Conservation (phyloP, 2,329 filamentous ascomycete genomes). For the Fusarium sp. region DNA sequence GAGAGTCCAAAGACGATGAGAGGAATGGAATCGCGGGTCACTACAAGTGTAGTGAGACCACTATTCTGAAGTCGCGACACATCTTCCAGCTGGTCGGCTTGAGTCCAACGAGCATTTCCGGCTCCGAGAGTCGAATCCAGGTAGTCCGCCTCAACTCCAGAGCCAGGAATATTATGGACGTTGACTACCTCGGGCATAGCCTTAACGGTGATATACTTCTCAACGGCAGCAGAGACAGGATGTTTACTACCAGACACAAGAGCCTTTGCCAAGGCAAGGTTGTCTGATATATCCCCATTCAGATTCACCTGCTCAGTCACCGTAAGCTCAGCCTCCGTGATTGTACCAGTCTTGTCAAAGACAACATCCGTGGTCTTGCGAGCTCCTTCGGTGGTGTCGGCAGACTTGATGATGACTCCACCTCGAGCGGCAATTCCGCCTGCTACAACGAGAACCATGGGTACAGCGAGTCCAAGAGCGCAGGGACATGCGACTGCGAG, state of each 20-base stretch:
- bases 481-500: slow-evolving; percentile 74
- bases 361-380: slow-evolving; percentile 68
- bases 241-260: slow-evolving; percentile 7
- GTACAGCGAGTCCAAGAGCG: slow-evolving; percentile 72
- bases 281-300: background rate
- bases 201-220: background rate
- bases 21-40: background rate
- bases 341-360: slow-evolving; percentile 75
- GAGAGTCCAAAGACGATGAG: slow-evolving; percentile 8
- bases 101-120: slow-evolving; percentile 14
- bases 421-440: slow-evolving; percentile 67
- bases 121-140: background rate
- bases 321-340: slow-evolving; percentile 62
- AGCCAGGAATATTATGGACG: background rate
- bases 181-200: background rate
- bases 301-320: background rate
- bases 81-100: background rate
- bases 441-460: slow-evolving; percentile 73
- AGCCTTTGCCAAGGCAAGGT: background rate
- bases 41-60: slow-evolving; percentile 12
- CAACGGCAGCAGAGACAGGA: slow-evolving; percentile 1
- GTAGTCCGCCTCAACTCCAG: background rate
- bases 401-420: slow-evolving; percentile 71
- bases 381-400: slow-evolving; percentile 64
- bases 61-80: background rate